These are phyloP conservation scores for Euphorbia pulcherrima DNA, from an alignment of 345 rosid genomes.

Conservation along the genomic window DNA sequence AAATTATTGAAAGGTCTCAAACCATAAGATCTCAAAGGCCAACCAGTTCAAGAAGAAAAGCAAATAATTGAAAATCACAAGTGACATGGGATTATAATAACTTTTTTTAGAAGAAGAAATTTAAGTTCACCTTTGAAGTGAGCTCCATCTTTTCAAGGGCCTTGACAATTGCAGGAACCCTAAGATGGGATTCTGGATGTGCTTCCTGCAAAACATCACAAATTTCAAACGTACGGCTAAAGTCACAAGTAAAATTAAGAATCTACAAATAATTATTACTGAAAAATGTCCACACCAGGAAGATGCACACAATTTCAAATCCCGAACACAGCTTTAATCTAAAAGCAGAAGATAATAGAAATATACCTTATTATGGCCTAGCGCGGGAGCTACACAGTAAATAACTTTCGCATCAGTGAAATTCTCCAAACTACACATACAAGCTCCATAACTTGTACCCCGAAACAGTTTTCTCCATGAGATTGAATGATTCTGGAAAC, in stretches of 20 bases:
- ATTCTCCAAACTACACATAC: constrained; percentile 29
- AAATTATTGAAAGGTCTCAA: no score
- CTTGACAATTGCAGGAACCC: constrained; percentile 81
- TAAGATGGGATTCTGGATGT: constrained; percentile 88
- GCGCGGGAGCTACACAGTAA: constrained; percentile 70
- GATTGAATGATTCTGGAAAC: neutral
- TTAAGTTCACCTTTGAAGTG: constrained; percentile 53
- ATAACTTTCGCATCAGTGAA: constrained; percentile 55
- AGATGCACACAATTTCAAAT: neutral
- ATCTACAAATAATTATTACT: neutral
- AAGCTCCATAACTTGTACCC: constrained; percentile 17
- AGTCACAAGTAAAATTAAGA: constrained; percentile 1
- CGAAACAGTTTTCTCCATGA: constrained; percentile 15
- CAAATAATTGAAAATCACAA: no score
- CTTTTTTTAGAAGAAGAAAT: neutral
- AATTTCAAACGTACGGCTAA: neutral
- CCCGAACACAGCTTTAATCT: neutral
- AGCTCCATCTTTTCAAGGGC: constrained; percentile 79
- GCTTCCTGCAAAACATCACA: constrained; percentile 44
- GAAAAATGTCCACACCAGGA: neutral
- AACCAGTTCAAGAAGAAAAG: no score
- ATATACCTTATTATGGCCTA: constrained; percentile 75
- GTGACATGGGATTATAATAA: neutral
- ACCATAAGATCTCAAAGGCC: no score
- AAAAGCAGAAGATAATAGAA: neutral